phyloP scores from a whole-genome alignment of 345 rosid genomes.

The Citrus australasica region DNA sequence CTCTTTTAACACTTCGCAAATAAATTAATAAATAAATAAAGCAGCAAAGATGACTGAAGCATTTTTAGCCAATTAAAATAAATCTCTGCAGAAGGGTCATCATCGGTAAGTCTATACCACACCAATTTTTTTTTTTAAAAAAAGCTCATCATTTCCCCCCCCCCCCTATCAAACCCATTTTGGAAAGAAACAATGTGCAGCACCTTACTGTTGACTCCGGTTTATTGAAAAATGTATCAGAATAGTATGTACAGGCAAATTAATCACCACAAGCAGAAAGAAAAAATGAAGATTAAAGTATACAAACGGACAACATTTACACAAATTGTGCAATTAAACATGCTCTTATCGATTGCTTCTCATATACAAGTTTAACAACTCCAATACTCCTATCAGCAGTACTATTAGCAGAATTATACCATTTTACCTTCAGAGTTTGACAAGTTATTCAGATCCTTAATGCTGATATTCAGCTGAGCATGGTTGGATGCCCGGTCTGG shows the following conservation, averaged over 20 bases:
- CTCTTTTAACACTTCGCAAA: too few relatives aligned
- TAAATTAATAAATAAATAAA: too few relatives aligned
- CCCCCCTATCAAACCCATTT: neutral
- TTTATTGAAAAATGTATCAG: neutral
- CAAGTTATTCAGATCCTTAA: neutral
- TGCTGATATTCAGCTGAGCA: constrained; percentile 61
- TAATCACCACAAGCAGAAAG: neutral
- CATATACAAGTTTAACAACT: neutral
- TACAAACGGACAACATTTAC: neutral
- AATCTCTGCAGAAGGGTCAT: too few relatives aligned
- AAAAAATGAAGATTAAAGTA: neutral
- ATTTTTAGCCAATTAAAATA: too few relatives aligned
- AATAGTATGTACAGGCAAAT: neutral
- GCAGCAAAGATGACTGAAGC: too few relatives aligned
- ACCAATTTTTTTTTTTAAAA: too few relatives aligned
- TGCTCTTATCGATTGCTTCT: neutral
- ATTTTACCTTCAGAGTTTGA: neutral
- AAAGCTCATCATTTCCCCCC: neutral
- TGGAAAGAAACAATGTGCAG: neutral
- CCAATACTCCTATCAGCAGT: neutral
- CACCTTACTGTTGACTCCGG: neutral
- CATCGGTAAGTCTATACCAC: too few relatives aligned
- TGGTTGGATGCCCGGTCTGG: constrained; percentile 89
- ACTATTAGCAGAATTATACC: neutral
- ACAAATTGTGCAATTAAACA: neutral